phyloP scores from a whole-genome alignment of 345 rosid species.

The Streptanthus diversifolius region DNA sequence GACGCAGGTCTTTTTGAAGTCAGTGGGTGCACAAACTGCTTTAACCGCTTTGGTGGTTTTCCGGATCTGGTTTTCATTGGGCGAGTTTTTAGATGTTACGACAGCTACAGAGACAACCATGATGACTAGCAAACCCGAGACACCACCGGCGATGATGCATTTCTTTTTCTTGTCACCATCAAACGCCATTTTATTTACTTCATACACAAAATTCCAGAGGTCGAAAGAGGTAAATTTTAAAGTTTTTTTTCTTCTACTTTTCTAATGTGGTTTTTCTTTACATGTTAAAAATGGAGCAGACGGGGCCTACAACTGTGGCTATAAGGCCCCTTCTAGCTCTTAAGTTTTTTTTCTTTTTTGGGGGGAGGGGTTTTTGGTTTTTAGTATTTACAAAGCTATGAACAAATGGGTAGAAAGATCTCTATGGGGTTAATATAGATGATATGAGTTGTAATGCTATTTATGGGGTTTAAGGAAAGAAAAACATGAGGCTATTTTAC shows the following conservation, averaged over 20 bases:
- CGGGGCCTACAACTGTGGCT: constrained; percentile 22
- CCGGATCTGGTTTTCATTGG: not conserved
- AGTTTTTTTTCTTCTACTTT: not conserved
- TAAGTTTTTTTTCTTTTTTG: not conserved
- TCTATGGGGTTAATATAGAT: constrained; percentile 17
- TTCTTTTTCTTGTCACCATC: constrained; percentile 39
- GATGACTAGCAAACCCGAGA: constrained; percentile 54
- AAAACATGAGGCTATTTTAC: constrained; percentile 27
- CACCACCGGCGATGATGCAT: constrained; percentile 42
- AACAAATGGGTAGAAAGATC: not conserved
- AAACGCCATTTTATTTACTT: constrained; percentile 14
- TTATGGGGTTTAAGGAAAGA: constrained; percentile 10
- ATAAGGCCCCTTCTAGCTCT: constrained; percentile 25
- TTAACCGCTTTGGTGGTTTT: constrained; percentile 44
- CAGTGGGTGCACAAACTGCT: constrained; percentile 63
- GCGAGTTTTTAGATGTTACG: constrained; percentile 21
- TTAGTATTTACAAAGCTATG: not conserved
- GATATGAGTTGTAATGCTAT: constrained; percentile 12
- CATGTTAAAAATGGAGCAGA: constrained; percentile 16
- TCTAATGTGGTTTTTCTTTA: not conserved
- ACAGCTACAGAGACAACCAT: constrained; percentile 58
- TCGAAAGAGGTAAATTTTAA: not conserved
- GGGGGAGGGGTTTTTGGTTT: not conserved
- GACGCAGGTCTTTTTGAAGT: constrained; percentile 50
- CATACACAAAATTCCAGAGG: not conserved